phyloP scores from a whole-genome alignment of 371 early-diverging fungal species.

The Mucor piriformis region DNA sequence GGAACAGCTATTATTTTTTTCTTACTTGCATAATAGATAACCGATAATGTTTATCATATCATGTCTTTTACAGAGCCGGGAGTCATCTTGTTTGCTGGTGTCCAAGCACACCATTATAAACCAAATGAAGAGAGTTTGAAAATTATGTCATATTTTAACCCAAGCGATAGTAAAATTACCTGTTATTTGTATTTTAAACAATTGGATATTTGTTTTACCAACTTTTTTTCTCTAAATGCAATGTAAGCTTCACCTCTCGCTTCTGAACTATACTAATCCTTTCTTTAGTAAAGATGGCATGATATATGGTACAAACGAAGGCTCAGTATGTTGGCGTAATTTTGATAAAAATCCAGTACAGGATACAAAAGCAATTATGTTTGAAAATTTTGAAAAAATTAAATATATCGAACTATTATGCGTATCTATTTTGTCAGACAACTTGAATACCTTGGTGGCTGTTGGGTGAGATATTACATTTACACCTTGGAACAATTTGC shows the following conservation, averaged over 20 bases:
- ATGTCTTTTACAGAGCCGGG: background rate
- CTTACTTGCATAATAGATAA: too few relatives aligned
- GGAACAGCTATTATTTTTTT: background rate
- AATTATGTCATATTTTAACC: background rate
- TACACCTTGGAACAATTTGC: background rate
- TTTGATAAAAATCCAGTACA: background rate
- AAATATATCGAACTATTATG: background rate
- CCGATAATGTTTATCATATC: background rate
- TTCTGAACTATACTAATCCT: background rate
- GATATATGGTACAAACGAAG: conserved; percentile 12
- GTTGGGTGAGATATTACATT: conserved; percentile 7
- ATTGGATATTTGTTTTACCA: background rate
- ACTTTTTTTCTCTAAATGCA: conserved; percentile 3
- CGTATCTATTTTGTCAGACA: background rate
- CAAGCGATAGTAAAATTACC: background rate
- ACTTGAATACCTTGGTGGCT: background rate
- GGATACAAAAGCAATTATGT: background rate
- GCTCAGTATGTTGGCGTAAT: conserved; percentile 12
- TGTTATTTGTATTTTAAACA: background rate
- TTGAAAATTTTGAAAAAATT: conserved; percentile 10
- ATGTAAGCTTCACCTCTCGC: background rate
- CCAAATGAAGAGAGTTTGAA: background rate
- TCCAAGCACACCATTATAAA: background rate
- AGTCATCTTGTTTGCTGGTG: background rate
- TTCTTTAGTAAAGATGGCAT: conserved; percentile 3